Evolutionary conservation across 495 filamentous ascomycete genomes (phyloP).

Genomic region (Parathielavia appendiculata): DNA sequence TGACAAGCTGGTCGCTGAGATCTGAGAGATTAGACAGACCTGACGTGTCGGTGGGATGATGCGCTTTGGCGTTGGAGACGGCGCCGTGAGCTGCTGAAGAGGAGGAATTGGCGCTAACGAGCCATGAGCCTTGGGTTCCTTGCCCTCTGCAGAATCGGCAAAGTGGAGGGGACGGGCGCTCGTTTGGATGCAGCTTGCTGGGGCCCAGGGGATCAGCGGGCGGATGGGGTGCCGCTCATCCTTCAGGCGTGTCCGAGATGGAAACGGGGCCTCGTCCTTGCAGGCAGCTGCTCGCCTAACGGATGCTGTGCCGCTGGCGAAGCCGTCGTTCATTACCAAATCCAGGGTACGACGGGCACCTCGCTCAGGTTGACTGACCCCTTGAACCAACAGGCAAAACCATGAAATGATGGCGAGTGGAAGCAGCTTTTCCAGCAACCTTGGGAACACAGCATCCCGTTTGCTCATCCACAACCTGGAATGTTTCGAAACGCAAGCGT

Average conservation of each 20-base stretch:
- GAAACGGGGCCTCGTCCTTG: background rate
- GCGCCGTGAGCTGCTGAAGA: background rate
- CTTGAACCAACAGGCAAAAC: background rate
- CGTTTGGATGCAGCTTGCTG: background rate
- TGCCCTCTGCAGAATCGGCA: background rate
- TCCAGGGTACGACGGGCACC: background rate
- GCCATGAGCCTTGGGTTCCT: background rate
- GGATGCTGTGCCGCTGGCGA: slow-evolving; percentile 13
- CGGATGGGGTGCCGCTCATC: slow-evolving; percentile 6
- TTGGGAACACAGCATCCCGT: slow-evolving; percentile 1
- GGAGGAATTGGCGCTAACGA: slow-evolving; percentile 3
- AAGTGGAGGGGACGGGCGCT: background rate
- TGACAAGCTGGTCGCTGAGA: background rate
- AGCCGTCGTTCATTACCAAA: background rate
- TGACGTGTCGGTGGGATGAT: background rate
- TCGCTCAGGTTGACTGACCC: background rate
- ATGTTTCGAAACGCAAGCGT: too few relatives aligned
- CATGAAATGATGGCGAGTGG: background rate
- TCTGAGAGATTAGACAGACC: background rate
- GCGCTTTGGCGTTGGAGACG: background rate
- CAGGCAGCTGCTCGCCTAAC: slow-evolving; percentile 3
- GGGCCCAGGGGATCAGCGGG: slow-evolving; percentile 14
- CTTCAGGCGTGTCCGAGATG: slow-evolving; percentile 3
- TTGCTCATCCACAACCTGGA: background rate
- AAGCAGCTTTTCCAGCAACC: background rate